Conservation (phyloP, 257 asterid genomes). For the Parsonsia alboflavescens region DNA sequence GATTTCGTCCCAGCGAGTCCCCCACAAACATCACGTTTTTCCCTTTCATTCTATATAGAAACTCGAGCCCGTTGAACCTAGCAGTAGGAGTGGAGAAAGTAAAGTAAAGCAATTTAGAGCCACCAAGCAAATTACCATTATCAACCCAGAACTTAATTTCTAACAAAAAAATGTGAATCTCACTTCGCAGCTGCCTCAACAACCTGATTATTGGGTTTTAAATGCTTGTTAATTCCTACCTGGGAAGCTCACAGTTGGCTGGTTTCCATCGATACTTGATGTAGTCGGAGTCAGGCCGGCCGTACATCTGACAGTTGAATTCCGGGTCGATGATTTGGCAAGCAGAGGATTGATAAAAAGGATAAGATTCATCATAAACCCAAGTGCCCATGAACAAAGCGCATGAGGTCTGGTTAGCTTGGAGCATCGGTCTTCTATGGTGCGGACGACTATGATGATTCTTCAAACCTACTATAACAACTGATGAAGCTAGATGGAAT, state of each 20-base stretch:
- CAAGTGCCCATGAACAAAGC: constrained; percentile 68
- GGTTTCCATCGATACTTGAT: constrained; percentile 93
- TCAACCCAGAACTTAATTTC: neutral
- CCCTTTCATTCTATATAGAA: constrained; percentile 32
- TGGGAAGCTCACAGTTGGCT: constrained; percentile 67
- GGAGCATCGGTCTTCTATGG: constrained; percentile 43
- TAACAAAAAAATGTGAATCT: neutral
- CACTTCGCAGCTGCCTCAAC: no score
- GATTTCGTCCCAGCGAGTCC: constrained; percentile 86
- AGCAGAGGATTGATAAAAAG: constrained; percentile 50
- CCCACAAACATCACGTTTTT: constrained; percentile 89
- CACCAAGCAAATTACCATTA: neutral
- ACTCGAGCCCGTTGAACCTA: constrained; percentile 39
- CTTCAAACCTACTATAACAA: constrained; percentile 32
- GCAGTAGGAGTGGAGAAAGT: neutral
- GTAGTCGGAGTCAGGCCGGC: constrained; percentile 89
- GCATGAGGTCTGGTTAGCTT: constrained; percentile 50
- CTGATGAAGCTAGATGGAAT: constrained; percentile 36
- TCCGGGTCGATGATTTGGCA: constrained; percentile 67
- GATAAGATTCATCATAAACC: constrained; percentile 68
- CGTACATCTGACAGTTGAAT: constrained; percentile 77
- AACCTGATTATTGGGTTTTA: neutral
- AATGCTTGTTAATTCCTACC: constrained; percentile 27
- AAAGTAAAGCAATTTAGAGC: neutral
- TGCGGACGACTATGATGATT: constrained; percentile 35